phyloP scores from a whole-genome alignment of 2,329 filamentous ascomycete species.

The Diaporthe sp. region DNA sequence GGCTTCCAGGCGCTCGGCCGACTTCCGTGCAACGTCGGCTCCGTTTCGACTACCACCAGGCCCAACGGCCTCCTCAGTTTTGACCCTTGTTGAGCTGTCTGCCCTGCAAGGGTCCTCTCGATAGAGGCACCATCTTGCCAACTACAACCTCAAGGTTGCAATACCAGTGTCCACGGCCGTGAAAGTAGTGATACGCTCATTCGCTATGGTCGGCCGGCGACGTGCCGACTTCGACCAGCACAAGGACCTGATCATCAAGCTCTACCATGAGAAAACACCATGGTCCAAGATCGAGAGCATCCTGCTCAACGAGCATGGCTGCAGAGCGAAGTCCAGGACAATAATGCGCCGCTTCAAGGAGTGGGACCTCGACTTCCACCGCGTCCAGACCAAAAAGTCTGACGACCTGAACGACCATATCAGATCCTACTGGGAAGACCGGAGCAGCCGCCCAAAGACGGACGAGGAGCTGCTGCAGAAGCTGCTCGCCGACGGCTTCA shows the following conservation, averaged over 20 bases:
- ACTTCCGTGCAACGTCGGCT: slow-evolving; percentile 33
- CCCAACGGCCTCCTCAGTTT: background rate
- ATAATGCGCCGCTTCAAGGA: slow-evolving; percentile 24
- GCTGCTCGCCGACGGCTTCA: slow-evolving; percentile 30
- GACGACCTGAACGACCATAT: slow-evolving; percentile 49
- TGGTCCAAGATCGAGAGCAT: slow-evolving; percentile 22
- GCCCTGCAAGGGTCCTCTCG: no score
- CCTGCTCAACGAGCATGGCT: slow-evolving; percentile 19
- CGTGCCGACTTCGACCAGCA: slow-evolving; percentile 19
- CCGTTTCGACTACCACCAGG: slow-evolving; percentile 9
- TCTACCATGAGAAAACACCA: slow-evolving; percentile 25
- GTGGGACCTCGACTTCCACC: slow-evolving; percentile 49
- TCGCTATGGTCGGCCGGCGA: slow-evolving; percentile 8
- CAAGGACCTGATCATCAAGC: slow-evolving; percentile 31
- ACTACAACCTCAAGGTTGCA: background rate
- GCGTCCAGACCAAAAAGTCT: slow-evolving; percentile 47
- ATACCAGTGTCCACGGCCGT: no score
- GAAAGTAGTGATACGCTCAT: background rate
- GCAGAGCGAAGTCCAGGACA: background rate
- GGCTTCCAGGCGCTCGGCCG: slow-evolving; percentile 22
- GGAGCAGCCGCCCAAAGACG: slow-evolving; percentile 20
- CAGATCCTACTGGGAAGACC: slow-evolving; percentile 46
- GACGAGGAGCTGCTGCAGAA: slow-evolving; percentile 28
- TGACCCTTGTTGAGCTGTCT: slow-evolving; percentile 1
- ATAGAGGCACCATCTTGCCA: background rate